phyloP scores from a whole-genome alignment of 805 yeast genomes.

The Myxozyma neglecta region DNA sequence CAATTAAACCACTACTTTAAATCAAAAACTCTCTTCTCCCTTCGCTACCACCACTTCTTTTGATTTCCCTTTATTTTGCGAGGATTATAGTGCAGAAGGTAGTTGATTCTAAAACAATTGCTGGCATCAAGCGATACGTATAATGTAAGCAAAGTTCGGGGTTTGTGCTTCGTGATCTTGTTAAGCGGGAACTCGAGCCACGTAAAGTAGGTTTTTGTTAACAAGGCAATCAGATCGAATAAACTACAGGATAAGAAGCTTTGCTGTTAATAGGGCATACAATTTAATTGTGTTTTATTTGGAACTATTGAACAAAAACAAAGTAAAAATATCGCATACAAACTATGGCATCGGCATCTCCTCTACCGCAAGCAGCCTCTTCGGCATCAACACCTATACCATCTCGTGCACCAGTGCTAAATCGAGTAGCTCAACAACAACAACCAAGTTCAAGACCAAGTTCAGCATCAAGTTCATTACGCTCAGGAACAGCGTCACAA shows the following conservation, averaged over 20 bases:
- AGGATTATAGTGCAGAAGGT: too few species aligned
- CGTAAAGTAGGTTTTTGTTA: too few species aligned
- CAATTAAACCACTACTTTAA: too few species aligned
- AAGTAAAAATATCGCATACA: neutral
- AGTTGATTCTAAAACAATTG: too few species aligned
- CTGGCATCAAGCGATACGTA: too few species aligned
- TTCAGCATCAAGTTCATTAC: neutral
- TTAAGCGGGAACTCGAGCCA: too few species aligned
- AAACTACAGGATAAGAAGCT: too few species aligned
- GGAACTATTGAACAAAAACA: neutral
- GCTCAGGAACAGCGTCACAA: neutral
- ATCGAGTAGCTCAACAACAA: slow-evolving; percentile 11
- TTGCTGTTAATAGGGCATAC: too few species aligned
- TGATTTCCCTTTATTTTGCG: too few species aligned
- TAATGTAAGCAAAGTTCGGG: neutral
- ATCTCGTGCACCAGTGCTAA: neutral
- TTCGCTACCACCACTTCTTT: too few species aligned
- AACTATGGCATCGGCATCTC: neutral
- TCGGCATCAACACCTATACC: neutral
- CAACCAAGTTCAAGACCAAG: neutral
- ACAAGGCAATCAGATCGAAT: too few species aligned
- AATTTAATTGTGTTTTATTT: neutral
- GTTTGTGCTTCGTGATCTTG: neutral
- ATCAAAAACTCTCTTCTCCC: too few species aligned
- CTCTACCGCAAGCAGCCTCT: neutral